Evolutionary conservation across 1,139 yeast species (phyloP).

Genomic region (Pichia sp.): DNA sequence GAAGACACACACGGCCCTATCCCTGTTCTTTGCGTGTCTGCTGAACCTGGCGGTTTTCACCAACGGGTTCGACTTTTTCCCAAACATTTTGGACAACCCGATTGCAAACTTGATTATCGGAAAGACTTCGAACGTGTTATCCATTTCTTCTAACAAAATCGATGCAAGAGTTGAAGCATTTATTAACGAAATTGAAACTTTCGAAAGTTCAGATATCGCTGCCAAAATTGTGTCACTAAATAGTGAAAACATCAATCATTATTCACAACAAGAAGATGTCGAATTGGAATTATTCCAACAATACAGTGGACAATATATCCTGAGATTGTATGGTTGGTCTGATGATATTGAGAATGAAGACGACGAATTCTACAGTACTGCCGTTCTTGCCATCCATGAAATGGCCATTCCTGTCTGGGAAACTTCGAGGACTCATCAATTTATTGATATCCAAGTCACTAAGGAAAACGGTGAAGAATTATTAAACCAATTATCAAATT

Average conservation of each 20-base stretch:
- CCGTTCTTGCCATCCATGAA: conserved; percentile 30
- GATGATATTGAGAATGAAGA: conserved; percentile 13
- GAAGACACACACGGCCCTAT: too few species aligned
- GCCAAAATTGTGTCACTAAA: background rate
- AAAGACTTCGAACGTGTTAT: background rate
- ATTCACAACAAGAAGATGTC: conserved; percentile 5
- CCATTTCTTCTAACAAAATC: background rate
- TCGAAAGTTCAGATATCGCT: conserved; percentile 1
- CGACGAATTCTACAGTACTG: conserved; percentile 10
- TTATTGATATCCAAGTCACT: conserved; percentile 40
- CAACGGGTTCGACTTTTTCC: too few species aligned
- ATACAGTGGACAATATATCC: conserved; percentile 50
- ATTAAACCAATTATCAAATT: conserved; percentile 11
- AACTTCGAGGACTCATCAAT: conserved; percentile 33
- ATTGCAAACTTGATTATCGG: background rate
- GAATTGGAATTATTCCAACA: conserved; percentile 21
- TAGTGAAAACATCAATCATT: conserved; percentile 6
- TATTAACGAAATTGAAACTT: background rate
- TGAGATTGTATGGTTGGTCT: conserved; percentile 40
- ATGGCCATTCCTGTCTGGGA: conserved; percentile 40
- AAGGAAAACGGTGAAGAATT: conserved; percentile 23
- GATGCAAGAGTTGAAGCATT: background rate
- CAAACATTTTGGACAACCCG: background rate
- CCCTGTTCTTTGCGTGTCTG: too few species aligned
- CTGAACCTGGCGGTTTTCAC: too few species aligned